Evolutionary conservation across 768 basidiomycete genomes (phyloP), one percentile per base, ranked within the genome.

Genomic region (Mycena rosella): DNA sequence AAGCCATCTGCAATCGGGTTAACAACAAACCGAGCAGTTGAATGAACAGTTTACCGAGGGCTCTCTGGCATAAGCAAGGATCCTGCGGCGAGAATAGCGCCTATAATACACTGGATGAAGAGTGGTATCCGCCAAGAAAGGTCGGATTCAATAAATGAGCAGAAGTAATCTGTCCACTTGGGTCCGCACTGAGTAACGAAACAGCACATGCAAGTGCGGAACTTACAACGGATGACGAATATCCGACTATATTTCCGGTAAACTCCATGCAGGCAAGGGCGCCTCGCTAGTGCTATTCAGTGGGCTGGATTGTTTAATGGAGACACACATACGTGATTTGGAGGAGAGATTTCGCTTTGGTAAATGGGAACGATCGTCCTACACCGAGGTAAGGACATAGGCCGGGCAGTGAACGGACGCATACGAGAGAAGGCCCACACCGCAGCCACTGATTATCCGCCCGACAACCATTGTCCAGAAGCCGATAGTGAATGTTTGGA

Each of bases 331-430:
- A 93, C 95, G 81, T 96, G 94, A 72, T 93, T 86, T 3, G 96
- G 94, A 32, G 96, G 96, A 5, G 95, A 96, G 52, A 98, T 95
- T 83, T 98, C 96, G 72, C 94, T 95, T 82, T 98, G 94, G 78
- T 96, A 96, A 64, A 96, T 95, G 17, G 95, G 95, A 30, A 96
- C 95, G 67, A 96, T 96, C n/a, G 95, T 96, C 47, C 95, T 96
- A 72, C 42, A 48, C 8, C 53, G n/a, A 60, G 22, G 13, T 17
- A 34, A 73, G 65, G 69, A 71, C 18, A 5, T 22, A 62, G 20
- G 42, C 20, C 30, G 15, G 10, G 20, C 20, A 32, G 32, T n/a
- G 29, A 40, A 40, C 38, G 17, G 32, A 26, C 36, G 20, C 91
- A 74, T 75, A 95, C 93, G 92, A 94, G 60, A 97, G 80, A 67